phyloP scores from a whole-genome alignment of 2,329 filamentous ascomycete species.

The Trichoderma semiorbis region DNA sequence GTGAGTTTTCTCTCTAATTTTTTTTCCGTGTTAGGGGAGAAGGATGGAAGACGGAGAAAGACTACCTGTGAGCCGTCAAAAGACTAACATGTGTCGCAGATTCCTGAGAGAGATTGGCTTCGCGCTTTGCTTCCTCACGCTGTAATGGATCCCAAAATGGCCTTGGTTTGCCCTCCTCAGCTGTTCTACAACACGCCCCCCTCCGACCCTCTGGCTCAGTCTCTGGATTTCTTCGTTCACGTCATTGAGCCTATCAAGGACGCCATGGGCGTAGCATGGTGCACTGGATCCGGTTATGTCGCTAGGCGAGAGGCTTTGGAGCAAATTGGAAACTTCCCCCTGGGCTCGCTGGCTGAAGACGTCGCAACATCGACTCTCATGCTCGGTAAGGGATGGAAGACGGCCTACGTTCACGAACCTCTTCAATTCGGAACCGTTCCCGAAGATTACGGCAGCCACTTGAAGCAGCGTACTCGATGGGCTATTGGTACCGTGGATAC shows the following conservation, averaged over 20 bases:
- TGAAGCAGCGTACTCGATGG: slow-evolving; percentile 58
- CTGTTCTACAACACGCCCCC: slow-evolving; percentile 61
- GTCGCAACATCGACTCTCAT: slow-evolving; percentile 57
- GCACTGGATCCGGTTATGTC: slow-evolving; percentile 61
- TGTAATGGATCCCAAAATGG: slow-evolving; percentile 54
- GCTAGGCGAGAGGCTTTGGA: slow-evolving; percentile 57
- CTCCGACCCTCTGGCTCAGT: slow-evolving; percentile 56
- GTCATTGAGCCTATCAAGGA: slow-evolving; percentile 50
- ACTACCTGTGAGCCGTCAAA: background rate
- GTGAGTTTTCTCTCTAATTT: slow-evolving; percentile 29
- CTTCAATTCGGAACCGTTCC: slow-evolving; percentile 59
- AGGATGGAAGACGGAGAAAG: background rate
- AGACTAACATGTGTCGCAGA: slow-evolving; percentile 34
- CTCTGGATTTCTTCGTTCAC: slow-evolving; percentile 57
- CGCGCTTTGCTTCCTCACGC: slow-evolving; percentile 58
- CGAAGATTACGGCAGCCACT: slow-evolving; percentile 52
- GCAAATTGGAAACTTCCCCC: slow-evolving; percentile 59
- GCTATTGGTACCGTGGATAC: slow-evolving; percentile 56
- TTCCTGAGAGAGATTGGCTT: slow-evolving; percentile 59
- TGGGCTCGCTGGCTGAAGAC: slow-evolving; percentile 59
- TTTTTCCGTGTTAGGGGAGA: background rate
- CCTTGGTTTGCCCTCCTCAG: slow-evolving; percentile 58
- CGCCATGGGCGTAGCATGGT: slow-evolving; percentile 56
- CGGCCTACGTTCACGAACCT: slow-evolving; percentile 56
- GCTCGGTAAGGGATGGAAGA: slow-evolving; percentile 59